Evolutionary conservation across 2,329 filamentous ascomycete genomes (phyloP).

Genomic region (Fusarium sp.): DNA sequence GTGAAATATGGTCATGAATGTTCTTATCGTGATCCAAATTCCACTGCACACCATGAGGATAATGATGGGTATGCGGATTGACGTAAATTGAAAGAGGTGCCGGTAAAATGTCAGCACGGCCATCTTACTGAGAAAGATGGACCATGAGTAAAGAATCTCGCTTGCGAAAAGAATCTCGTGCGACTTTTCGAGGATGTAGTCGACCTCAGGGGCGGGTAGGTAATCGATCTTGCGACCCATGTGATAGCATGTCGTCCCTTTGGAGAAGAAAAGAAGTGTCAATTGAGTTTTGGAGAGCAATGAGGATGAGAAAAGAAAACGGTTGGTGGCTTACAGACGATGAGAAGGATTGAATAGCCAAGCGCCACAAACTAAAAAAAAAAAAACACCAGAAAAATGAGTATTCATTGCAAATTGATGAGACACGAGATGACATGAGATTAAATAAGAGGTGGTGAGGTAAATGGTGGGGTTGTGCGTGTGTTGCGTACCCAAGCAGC

Average conservation of each 20-base stretch:
- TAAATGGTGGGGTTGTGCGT: not conserved
- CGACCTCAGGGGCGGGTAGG: constrained; percentile 11
- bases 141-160: constrained; percentile 43
- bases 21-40: constrained; percentile 48
- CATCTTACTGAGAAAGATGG: constrained; percentile 48
- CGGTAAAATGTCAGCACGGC: constrained; percentile 49
- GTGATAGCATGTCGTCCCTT: constrained; percentile 29
- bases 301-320: not conserved
- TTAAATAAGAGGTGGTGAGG: not conserved
- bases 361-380: constrained; percentile 30
- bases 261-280: not conserved
- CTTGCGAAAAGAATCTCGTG: constrained; percentile 31
- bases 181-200: constrained; percentile 28
- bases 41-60: constrained; percentile 40
- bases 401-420: not conserved
- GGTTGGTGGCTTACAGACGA: constrained; percentile 27
- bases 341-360: constrained; percentile 25
- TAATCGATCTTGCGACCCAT: constrained; percentile 32
- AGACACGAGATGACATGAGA: not conserved
- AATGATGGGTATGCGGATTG: constrained; percentile 47
- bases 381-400: constrained; percentile 1
- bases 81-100: constrained; percentile 45
- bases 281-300: not conserved
- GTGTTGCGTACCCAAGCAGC: constrained; percentile 33
- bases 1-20: constrained; percentile 36